phyloP scores from a whole-genome alignment of 768 basidiomycete species.

The Suillus cothurnatus region DNA sequence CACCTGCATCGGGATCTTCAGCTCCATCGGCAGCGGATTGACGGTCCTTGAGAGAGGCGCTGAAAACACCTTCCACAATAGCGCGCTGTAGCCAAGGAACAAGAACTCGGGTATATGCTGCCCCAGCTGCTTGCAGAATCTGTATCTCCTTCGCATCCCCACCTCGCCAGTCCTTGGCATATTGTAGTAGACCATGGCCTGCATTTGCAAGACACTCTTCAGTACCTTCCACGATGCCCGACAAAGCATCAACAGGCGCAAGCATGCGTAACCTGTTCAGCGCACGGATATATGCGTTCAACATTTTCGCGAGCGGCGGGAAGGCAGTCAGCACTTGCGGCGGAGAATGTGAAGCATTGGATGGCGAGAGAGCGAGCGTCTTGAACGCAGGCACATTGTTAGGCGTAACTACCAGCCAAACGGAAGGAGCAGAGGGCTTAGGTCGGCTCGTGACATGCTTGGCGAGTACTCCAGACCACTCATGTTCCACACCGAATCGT shows the following conservation, averaged over 20 bases:
- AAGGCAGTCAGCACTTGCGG: conserved; percentile 73
- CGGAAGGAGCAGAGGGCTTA: conserved; percentile 42
- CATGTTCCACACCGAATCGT: conserved; percentile 27
- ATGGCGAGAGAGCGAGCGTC: conserved; percentile 17
- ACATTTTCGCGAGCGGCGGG: conserved; percentile 70
- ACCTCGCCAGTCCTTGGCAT: conserved; percentile 43
- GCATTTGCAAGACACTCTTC: conserved; percentile 51
- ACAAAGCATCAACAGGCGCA: conserved; percentile 64
- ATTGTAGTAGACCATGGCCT: conserved; percentile 49
- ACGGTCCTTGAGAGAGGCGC: conserved; percentile 28
- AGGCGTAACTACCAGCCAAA: conserved; percentile 50
- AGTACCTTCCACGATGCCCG: conserved; percentile 49
- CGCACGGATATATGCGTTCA: conserved; percentile 71
- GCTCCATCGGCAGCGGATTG: conserved; percentile 1
- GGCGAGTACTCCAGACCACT: conserved; percentile 37
- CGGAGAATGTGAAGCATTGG: conserved; percentile 58
- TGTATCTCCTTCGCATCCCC: conserved; percentile 30
- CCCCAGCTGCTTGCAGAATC: conserved; percentile 51
- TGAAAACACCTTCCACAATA: conserved; percentile 76
- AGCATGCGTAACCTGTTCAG: conserved; percentile 84
- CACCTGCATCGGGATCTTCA: neutral
- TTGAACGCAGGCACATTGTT: conserved; percentile 34
- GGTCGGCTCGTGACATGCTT: conserved; percentile 18
- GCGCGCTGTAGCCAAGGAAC: conserved; percentile 74
- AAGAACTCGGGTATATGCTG: conserved; percentile 61